A percentile compares a stretch with the other conserved stretches of the same genome.
These are phyloP conservation scores for Nectriaceae sp. DNA, from an alignment of 2,329 filamentous ascomycete species.

Conservation along the genomic window DNA sequence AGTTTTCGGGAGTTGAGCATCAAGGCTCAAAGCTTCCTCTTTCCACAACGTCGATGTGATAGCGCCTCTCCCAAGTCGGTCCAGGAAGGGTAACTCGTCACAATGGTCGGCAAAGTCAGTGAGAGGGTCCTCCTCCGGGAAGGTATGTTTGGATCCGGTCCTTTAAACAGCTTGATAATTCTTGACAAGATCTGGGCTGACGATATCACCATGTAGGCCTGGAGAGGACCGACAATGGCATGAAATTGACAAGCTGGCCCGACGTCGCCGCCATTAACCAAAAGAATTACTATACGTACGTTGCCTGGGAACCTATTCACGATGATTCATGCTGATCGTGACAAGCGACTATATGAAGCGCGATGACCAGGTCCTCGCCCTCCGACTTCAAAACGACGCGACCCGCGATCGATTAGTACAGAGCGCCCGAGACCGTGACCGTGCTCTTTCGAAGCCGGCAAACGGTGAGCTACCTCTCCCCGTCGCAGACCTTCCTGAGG, in stretches of 20 bases:
- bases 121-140: constrained; percentile 65
- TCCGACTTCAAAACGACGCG: constrained; percentile 86
- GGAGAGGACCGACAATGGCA: constrained; percentile 96
- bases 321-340: constrained; percentile 17
- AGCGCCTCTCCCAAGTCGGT: constrained; percentile 10
- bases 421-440: constrained; percentile 83
- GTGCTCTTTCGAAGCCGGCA: constrained; percentile 75
- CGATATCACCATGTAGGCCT: constrained; percentile 61
- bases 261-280: constrained; percentile 94
- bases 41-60: constrained; percentile 24
- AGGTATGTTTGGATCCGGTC: constrained; percentile 46
- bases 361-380: constrained; percentile 91
- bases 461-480: constrained; percentile 65
- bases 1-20: constrained; percentile 28
- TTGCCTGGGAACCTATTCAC: constrained; percentile 15
- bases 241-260: constrained; percentile 94
- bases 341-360: constrained; percentile 93
- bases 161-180: constrained; percentile 7
- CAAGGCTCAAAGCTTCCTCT: constrained; percentile 14
- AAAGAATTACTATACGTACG: constrained; percentile 98
- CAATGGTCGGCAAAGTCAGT: constrained; percentile 66
- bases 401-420: constrained; percentile 81
- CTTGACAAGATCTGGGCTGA: constrained; percentile 25
- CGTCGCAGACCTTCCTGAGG: constrained; percentile 60
- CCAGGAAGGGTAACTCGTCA: constrained; percentile 21